Percentiles rank a stretch among this genome's conserved stretches.
These are phyloP conservation scores for Vachellia pachyceras DNA, from an alignment of 306 rosid species.

Conservation along the genomic window DNA sequence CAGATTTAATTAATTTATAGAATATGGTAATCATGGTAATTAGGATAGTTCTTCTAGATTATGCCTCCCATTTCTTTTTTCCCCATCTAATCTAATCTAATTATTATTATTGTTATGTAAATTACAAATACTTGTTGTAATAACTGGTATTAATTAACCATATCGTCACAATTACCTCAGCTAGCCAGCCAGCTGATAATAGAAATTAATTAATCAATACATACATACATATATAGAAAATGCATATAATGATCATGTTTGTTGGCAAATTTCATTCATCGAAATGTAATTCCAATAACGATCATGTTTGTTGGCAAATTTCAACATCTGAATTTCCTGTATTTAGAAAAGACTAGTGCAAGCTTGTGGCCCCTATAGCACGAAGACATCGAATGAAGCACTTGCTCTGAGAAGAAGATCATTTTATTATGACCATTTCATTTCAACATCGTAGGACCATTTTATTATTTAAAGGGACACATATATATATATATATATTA, in stretches of 20 bases:
- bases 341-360: neutral
- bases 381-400: too few relatives aligned
- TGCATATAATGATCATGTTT: neutral
- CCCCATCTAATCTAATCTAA: neutral
- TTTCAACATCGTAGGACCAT: too few relatives aligned
- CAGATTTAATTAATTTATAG: constrained; percentile 18
- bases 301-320: neutral
- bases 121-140: neutral
- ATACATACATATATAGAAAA: too few relatives aligned
- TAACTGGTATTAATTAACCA: neutral
- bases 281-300: neutral
- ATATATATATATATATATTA: too few relatives aligned
- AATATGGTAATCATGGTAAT: neutral
- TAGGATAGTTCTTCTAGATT: constrained; percentile 33
- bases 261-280: neutral
- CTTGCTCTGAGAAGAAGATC: too few relatives aligned
- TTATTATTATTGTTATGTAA: neutral
- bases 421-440: too few relatives aligned
- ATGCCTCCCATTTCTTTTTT: neutral
- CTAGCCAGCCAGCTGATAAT: neutral
- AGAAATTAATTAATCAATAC: neutral
- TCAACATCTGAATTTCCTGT: neutral
- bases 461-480: too few relatives aligned
- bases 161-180: neutral
- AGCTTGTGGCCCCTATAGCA: neutral